Percentiles rank a stretch among this genome's conserved stretches.
These are phyloP conservation scores for Beauveria caledonica DNA, from an alignment of 2,329 filamentous ascomycete genomes.

Conservation along the genomic window DNA sequence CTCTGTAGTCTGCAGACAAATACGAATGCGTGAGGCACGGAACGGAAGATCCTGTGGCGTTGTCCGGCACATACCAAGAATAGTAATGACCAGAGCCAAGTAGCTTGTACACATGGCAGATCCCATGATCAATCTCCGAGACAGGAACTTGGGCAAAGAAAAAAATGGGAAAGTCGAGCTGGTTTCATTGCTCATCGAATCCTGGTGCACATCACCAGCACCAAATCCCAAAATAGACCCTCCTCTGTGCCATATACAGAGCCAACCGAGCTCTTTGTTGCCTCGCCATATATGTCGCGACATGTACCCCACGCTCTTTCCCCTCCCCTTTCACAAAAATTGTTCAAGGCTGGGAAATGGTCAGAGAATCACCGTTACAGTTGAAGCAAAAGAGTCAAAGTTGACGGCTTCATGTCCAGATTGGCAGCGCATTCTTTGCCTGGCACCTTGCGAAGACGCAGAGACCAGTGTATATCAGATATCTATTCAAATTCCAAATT, in stretches of 20 bases:
- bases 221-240: slow-evolving; percentile 5
- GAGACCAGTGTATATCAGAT: too few species aligned
- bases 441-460: not conserved
- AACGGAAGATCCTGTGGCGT: not conserved
- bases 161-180: not conserved
- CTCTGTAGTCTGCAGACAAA: not conserved
- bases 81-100: not conserved
- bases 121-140: too few species aligned
- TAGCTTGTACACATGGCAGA: not conserved
- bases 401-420: not conserved
- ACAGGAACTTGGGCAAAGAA: not conserved
- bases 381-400: not conserved
- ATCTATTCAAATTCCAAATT: too few species aligned
- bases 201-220: slow-evolving; percentile 1
- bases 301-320: too few species aligned
- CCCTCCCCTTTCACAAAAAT: too few species aligned
- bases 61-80: not conserved
- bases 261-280: not conserved
- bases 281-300: not conserved
- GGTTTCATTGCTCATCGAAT: not conserved
- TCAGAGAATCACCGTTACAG: not conserved
- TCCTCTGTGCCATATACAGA: not conserved
- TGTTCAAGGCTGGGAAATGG: not conserved
- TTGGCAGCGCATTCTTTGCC: not conserved
- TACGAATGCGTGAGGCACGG: not conserved